A percentile compares a stretch with the other conserved stretches of the same genome.
Evolutionary conservation across 352 stramenopile genomes (phyloP).

Genomic region (Pythium dissimile): DNA sequence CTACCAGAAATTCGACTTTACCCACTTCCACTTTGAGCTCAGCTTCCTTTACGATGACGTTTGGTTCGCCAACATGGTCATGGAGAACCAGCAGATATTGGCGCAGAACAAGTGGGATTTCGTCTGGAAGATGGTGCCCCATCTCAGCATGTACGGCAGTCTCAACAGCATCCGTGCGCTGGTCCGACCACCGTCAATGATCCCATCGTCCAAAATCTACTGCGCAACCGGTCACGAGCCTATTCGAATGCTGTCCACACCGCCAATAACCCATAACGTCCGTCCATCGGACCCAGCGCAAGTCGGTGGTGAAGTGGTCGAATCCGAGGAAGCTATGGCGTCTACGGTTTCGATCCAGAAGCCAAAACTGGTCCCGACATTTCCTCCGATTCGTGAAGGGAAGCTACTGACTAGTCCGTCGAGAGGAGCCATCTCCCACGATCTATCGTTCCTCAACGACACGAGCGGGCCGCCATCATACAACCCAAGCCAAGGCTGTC

Average conservation of each 20-base stretch:
- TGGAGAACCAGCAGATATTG: slow-evolving; percentile 42
- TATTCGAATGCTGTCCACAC: background rate
- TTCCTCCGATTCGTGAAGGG: background rate
- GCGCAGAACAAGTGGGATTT: slow-evolving; percentile 24
- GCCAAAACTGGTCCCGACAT: background rate
- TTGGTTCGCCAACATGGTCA: slow-evolving; percentile 38
- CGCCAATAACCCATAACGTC: too few species aligned
- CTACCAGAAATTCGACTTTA: slow-evolving; percentile 26
- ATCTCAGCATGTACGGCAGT: slow-evolving; percentile 30
- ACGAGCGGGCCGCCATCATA: background rate
- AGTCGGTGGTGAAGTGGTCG: background rate
- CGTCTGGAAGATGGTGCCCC: slow-evolving; percentile 29
- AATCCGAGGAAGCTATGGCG: background rate
- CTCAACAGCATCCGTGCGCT: slow-evolving; percentile 24
- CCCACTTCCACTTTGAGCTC: slow-evolving; percentile 31
- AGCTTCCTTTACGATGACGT: slow-evolving; percentile 38
- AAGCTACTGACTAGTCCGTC: background rate
- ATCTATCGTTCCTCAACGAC: slow-evolving; percentile 6
- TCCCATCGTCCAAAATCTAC: background rate
- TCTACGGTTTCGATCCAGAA: background rate
- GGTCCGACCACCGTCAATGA: slow-evolving; percentile 4
- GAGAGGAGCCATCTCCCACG: background rate
- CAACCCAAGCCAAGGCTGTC: background rate
- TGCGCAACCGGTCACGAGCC: background rate
- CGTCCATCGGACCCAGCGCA: too few species aligned